These are phyloP conservation scores for Zygnema circumcarinatum DNA, from an alignment of 139 green algal genomes.

Conservation along the genomic window DNA sequence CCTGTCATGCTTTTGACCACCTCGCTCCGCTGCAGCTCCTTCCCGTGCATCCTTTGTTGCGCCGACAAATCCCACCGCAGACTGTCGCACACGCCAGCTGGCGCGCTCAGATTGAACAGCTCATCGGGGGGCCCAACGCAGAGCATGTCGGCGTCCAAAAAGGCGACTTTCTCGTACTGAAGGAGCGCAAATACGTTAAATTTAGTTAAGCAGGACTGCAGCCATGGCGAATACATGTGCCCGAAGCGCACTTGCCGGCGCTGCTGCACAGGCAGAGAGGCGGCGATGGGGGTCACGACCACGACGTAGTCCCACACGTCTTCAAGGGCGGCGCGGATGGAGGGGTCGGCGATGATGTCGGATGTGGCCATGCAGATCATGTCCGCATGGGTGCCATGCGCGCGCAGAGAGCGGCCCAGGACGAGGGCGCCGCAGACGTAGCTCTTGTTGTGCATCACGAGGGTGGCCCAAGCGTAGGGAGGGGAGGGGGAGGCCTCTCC, in stretches of 20 bases:
- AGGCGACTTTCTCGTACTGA: slow-evolving; percentile 32
- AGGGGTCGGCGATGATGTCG: slow-evolving; percentile 2
- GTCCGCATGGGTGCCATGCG: neutral
- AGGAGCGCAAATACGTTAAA: slow-evolving; percentile 5
- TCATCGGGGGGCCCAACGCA: slow-evolving; percentile 7
- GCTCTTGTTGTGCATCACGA: slow-evolving; percentile 21
- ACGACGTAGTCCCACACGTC: slow-evolving; percentile 30
- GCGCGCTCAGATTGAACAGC: neutral
- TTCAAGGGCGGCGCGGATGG: neutral
- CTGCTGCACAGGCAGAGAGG: neutral
- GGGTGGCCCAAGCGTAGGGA: slow-evolving; percentile 21
- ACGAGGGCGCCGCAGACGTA: slow-evolving; percentile 32
- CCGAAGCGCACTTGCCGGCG: slow-evolving; percentile 17
- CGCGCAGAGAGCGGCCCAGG: slow-evolving; percentile 7
- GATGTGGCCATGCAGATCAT: slow-evolving; percentile 29
- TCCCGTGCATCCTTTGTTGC: slow-evolving; percentile 12
- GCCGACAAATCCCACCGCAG: slow-evolving; percentile 3
- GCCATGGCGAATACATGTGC: slow-evolving; percentile 27
- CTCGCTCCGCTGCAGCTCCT: neutral
- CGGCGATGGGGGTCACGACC: slow-evolving; percentile 1
- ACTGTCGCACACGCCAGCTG: slow-evolving; percentile 14
- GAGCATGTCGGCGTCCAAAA: slow-evolving; percentile 37
- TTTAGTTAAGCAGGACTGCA: slow-evolving; percentile 28
- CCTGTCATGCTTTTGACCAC: neutral
- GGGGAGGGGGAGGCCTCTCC: neutral